These are phyloP conservation scores for Suillus subaureus DNA, from an alignment of 768 basidiomycete genomes.

Conservation along the genomic window DNA sequence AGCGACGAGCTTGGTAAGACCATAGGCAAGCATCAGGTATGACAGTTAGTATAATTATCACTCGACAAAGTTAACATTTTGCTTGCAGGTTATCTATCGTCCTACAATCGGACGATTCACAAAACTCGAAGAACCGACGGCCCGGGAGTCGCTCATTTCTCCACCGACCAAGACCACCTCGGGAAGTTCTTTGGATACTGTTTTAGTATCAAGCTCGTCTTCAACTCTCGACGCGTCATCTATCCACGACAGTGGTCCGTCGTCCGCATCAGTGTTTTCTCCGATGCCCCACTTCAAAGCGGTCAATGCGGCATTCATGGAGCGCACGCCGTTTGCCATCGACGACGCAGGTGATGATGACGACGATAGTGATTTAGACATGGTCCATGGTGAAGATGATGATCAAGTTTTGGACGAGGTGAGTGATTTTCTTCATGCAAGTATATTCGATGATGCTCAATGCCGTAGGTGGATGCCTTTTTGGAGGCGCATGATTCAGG, in stretches of 20 bases:
- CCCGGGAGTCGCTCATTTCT: slow-evolving; percentile 83
- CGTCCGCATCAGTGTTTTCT: slow-evolving; percentile 41
- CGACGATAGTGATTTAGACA: slow-evolving; percentile 60
- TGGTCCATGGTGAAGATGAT: slow-evolving; percentile 60
- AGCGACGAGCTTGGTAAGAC: slow-evolving; percentile 95
- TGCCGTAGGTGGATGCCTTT: slow-evolving; percentile 81
- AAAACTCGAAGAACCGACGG: slow-evolving; percentile 82
- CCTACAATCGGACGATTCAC: slow-evolving; percentile 89
- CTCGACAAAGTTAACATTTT: slow-evolving; percentile 5
- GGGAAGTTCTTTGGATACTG: slow-evolving; percentile 33
- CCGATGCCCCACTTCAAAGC: slow-evolving; percentile 71
- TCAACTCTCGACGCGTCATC: slow-evolving; percentile 48
- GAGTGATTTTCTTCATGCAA: slow-evolving; percentile 21
- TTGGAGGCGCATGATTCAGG: slow-evolving; percentile 92
- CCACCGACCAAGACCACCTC: slow-evolving; percentile 58
- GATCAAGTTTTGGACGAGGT: slow-evolving; percentile 91
- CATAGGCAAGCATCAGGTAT: slow-evolving; percentile 88
- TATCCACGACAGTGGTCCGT: slow-evolving; percentile 18
- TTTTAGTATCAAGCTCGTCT: slow-evolving; percentile 37
- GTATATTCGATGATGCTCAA: slow-evolving; percentile 1
- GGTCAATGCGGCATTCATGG: slow-evolving; percentile 83
- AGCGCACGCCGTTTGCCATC: slow-evolving; percentile 94
- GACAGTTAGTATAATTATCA: slow-evolving; percentile 13
- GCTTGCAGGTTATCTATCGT: slow-evolving; percentile 59
- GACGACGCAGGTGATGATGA: slow-evolving; percentile 90